Percentiles rank a stretch among this genome's conserved stretches.
phyloP scores from a whole-genome alignment of 352 stramenopile species.

The Pythium plurisporium region DNA sequence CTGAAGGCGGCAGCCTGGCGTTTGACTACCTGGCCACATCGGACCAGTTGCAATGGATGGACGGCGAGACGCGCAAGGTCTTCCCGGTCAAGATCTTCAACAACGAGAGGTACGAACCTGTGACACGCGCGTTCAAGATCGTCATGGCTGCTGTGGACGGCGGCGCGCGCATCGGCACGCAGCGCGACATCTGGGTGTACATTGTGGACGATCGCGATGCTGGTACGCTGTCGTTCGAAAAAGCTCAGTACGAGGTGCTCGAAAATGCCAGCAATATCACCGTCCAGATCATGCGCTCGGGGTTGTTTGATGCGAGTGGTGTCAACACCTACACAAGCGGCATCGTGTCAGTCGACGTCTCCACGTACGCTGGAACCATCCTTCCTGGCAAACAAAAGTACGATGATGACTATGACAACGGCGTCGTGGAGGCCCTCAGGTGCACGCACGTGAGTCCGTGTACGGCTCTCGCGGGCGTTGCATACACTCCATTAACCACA shows the following conservation, averaged over 20 bases:
- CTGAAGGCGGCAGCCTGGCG: conserved; percentile 49
- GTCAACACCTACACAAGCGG: conserved; percentile 66
- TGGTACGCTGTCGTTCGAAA: conserved; percentile 56
- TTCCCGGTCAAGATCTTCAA: conserved; percentile 72
- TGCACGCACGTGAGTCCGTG: conserved; percentile 69
- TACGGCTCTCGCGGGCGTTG: conserved; percentile 34
- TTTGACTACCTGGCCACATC: conserved; percentile 57
- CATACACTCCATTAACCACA: conserved; percentile 43
- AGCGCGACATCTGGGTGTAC: conserved; percentile 56
- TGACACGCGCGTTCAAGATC: conserved; percentile 47
- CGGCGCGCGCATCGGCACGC: conserved; percentile 43
- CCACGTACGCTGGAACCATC: conserved; percentile 52
- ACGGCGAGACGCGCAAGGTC: conserved; percentile 43
- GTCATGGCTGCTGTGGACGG: conserved; percentile 42
- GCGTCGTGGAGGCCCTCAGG: conserved; percentile 34
- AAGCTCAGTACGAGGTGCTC: conserved; percentile 51
- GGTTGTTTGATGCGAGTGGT: conserved; percentile 34
- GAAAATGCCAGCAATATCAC: conserved; percentile 44
- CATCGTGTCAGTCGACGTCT: conserved; percentile 46
- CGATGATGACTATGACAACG: conserved; percentile 53
- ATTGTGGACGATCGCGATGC: conserved; percentile 74
- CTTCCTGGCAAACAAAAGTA: conserved; percentile 41
- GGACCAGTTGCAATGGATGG: conserved; percentile 48
- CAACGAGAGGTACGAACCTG: conserved; percentile 54
- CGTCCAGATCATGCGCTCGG: conserved; percentile 46